Conservation (phyloP, 2,329 filamentous ascomycete species). For the Elsinoe fawcettii region DNA sequence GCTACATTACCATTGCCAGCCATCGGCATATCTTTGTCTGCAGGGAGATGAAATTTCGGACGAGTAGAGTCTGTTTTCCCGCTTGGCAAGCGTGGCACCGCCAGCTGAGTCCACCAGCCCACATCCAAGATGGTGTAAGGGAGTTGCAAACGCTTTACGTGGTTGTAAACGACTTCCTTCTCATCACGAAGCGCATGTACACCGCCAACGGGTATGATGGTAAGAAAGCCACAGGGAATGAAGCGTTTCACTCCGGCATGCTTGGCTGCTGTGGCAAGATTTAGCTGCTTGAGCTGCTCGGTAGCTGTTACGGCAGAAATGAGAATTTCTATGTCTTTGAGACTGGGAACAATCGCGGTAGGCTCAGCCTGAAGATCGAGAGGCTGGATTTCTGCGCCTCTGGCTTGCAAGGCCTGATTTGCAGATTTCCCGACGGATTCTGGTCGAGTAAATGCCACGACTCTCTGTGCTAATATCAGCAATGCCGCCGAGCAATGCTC, state of each 20-base stretch:
- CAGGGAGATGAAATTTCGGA: slow-evolving; percentile 17
- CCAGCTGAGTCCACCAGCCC: slow-evolving; percentile 52
- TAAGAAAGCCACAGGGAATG: slow-evolving; percentile 28
- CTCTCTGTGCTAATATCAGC: not conserved
- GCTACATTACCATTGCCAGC: slow-evolving; percentile 40
- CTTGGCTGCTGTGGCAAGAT: slow-evolving; percentile 26
- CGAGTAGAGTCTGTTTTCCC: slow-evolving; percentile 38
- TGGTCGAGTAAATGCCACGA: not conserved
- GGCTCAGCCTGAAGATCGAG: slow-evolving; percentile 34
- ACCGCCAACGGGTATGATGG: slow-evolving; percentile 39
- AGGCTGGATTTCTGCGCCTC: slow-evolving; percentile 38
- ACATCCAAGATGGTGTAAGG: slow-evolving; percentile 52
- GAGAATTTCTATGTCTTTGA: slow-evolving; percentile 33
- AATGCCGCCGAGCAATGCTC: not conserved
- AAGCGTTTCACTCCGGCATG: slow-evolving; percentile 28
- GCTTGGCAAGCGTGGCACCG: slow-evolving; percentile 38
- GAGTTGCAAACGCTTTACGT: slow-evolving; percentile 41
- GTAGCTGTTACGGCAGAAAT: slow-evolving; percentile 25
- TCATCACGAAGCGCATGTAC: slow-evolving; percentile 37
- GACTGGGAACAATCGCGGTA: not conserved
- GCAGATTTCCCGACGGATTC: slow-evolving; percentile 33
- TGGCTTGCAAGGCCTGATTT: slow-evolving; percentile 33
- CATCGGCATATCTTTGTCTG: slow-evolving; percentile 24
- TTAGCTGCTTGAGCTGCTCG: slow-evolving; percentile 22
- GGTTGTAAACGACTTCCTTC: slow-evolving; percentile 47